These are phyloP conservation scores for Wallacemonas sp. DNA, from an alignment of 208 protist species.

Conservation along the genomic window DNA sequence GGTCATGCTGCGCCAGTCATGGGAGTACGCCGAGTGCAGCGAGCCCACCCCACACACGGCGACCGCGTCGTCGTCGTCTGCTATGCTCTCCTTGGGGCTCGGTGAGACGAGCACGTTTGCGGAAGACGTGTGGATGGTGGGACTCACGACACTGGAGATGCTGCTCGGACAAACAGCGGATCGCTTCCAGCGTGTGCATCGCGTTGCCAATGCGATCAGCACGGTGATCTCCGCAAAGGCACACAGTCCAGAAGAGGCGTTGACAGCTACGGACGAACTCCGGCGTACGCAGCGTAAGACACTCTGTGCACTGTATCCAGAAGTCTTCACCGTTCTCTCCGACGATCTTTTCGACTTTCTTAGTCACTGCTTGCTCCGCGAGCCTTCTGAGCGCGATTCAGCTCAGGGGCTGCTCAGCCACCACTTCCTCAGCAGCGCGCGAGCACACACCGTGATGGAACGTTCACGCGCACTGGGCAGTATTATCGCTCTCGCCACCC, in stretches of 20 bases:
- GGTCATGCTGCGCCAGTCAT: constrained; percentile 62
- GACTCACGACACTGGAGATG: constrained; percentile 53
- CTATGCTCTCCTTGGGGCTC: constrained; percentile 26
- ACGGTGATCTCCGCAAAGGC: not conserved
- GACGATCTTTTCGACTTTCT: constrained; percentile 13
- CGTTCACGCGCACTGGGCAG: constrained; percentile 19
- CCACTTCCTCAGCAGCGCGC: constrained; percentile 8
- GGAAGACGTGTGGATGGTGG: constrained; percentile 58
- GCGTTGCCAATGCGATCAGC: not conserved
- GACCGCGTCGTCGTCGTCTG: not conserved
- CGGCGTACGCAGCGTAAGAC: not conserved
- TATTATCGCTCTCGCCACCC: constrained; percentile 13
- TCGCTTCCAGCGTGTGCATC: not conserved
- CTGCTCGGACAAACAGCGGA: constrained; percentile 11
- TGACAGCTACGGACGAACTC: not conserved
- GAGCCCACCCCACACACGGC: constrained; percentile 33
- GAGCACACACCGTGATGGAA: constrained; percentile 1
- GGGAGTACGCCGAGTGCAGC: constrained; percentile 51
- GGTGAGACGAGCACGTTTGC: constrained; percentile 26
- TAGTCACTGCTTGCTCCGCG: not conserved
- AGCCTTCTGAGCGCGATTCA: constrained; percentile 2
- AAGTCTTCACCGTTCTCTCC: not conserved
- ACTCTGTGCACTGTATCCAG: not conserved
- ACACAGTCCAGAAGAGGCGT: not conserved
- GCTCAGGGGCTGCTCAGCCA: constrained; percentile 15